Percentiles rank a stretch among this genome's conserved stretches.
phyloP scores from a whole-genome alignment of 331 rosid genomes.

The Acacia concinna region DNA sequence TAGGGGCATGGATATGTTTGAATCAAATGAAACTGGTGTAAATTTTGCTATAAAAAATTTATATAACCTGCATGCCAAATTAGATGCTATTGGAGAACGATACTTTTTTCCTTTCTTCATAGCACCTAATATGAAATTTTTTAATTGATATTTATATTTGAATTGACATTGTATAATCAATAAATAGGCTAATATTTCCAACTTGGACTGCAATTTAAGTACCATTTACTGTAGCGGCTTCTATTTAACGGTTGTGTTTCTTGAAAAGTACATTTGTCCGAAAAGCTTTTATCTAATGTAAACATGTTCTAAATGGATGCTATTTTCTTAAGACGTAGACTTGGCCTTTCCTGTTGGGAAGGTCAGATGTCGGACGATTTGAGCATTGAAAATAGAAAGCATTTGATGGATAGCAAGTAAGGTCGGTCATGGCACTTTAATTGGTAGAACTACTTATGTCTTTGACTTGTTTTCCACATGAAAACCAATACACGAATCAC shows the following conservation, averaged over 20 bases:
- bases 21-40: conserved; percentile 6
- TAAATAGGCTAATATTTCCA: neutral
- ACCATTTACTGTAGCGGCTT: neutral
- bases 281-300: neutral
- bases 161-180: neutral
- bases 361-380: neutral
- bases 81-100: neutral
- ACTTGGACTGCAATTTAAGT: conserved; percentile 1
- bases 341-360: neutral
- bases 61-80: neutral
- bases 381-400: neutral
- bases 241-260: neutral
- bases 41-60: neutral
- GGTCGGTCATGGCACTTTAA: neutral
- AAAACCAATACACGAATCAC: neutral
- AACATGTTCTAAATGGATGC: neutral
- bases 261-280: too few relatives aligned
- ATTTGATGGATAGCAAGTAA: neutral
- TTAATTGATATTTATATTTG: neutral
- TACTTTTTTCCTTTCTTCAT: neutral
- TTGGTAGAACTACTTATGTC: neutral
- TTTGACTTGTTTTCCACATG: neutral
- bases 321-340: neutral
- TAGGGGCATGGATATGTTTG: conserved; percentile 4
- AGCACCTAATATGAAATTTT: neutral